Evolutionary conservation across 2,329 filamentous ascomycete genomes (phyloP).

Genomic region (Fusarium metavorans): DNA sequence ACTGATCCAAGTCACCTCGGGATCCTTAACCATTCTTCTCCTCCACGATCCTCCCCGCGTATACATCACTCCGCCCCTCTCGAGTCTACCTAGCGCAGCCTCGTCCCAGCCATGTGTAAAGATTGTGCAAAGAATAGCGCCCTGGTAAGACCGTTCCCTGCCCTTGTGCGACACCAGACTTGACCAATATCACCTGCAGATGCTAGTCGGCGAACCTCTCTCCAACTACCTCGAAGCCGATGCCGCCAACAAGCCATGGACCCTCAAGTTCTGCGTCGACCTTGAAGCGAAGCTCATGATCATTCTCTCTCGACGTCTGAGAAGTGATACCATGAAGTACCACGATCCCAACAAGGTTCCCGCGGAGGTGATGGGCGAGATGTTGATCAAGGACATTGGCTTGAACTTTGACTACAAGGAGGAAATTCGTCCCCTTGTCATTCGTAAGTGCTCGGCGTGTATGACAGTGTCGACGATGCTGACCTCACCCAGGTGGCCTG

Average conservation of each 20-base stretch:
- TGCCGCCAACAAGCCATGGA: background rate
- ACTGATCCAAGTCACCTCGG: background rate
- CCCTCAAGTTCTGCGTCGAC: background rate
- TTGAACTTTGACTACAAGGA: background rate
- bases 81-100: background rate
- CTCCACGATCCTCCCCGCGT: background rate
- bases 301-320: background rate
- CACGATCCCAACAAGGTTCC: background rate
- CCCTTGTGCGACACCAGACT: background rate
- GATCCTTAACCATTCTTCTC: background rate
- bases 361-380: background rate
- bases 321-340: background rate
- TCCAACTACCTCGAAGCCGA: background rate
- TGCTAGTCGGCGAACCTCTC: background rate
- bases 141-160: background rate
- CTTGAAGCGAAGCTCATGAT: background rate
- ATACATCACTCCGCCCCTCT: background rate
- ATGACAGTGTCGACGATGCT: background rate
- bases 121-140: background rate
- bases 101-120: background rate
- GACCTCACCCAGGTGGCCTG: background rate
- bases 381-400: background rate
- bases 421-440: background rate
- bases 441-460: background rate
- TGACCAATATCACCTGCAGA: background rate